Evolutionary conservation across 257 asterid species (phyloP).

Genomic region (Cordia subcordata): DNA sequence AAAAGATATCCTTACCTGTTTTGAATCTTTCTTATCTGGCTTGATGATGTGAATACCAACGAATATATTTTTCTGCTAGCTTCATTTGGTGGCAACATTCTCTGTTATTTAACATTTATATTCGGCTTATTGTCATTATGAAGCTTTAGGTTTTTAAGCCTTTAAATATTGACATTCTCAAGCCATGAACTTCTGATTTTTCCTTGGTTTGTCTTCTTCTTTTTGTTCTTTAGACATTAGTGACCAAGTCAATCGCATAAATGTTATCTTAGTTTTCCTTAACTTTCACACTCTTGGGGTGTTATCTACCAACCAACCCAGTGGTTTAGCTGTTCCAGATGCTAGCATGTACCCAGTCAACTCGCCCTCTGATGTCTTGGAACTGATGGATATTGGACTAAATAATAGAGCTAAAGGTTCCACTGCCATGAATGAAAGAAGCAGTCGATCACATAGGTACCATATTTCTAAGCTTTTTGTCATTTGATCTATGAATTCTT

Average conservation of each 20-base stretch:
- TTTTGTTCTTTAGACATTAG: neutral
- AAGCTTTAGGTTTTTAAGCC: too few species aligned
- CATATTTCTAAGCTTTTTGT: neutral
- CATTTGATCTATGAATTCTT: neutral
- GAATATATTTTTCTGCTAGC: neutral
- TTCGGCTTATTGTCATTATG: too few species aligned
- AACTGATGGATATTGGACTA: conserved; percentile 74
- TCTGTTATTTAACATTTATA: neutral
- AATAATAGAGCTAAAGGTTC: conserved; percentile 84
- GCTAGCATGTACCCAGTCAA: conserved; percentile 66
- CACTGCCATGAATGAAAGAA: conserved; percentile 86
- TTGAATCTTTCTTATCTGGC: neutral
- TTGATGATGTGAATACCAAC: neutral
- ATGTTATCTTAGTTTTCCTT: conserved; percentile 44
- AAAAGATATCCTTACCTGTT: conserved; percentile 74
- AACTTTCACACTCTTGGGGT: conserved; percentile 83
- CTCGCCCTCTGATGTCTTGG: conserved; percentile 58
- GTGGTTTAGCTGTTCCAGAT: conserved; percentile 89
- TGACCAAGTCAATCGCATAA: neutral
- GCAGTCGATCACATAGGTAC: conserved; percentile 97
- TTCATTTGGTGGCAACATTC: neutral
- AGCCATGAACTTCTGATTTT: too few species aligned
- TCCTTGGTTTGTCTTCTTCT: neutral
- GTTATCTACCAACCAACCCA: conserved; percentile 52
- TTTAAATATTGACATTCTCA: neutral